phyloP scores from a whole-genome alignment of 2,329 filamentous ascomycete genomes.

The Exophiala mesophila region DNA sequence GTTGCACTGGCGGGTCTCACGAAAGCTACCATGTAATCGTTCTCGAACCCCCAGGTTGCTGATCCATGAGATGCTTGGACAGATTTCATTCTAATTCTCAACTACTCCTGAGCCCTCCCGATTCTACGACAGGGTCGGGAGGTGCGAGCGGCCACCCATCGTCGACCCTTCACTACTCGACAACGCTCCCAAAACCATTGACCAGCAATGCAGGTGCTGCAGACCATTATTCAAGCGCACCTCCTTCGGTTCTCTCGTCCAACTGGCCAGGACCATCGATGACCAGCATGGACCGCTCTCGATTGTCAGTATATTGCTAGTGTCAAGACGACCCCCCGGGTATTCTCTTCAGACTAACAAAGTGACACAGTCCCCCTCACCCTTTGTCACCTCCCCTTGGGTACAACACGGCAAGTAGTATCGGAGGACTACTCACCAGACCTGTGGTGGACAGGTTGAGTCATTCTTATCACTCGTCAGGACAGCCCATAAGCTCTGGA shows the following conservation, averaged over 20 bases:
- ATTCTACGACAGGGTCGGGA: conserved; percentile 53
- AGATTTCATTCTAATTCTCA: conserved; percentile 32
- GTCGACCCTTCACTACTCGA: conserved; percentile 45
- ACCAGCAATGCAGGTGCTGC: conserved; percentile 26
- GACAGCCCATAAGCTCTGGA: conserved; percentile 15
- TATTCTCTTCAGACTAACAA: too few species aligned
- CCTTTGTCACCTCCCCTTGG: conserved; percentile 22
- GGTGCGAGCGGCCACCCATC: conserved; percentile 50
- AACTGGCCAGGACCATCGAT: conserved; percentile 20
- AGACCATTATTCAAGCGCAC: conserved; percentile 22
- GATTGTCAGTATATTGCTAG: conserved; percentile 35
- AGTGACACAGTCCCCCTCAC: conserved; percentile 17
- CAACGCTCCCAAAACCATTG: conserved; percentile 36
- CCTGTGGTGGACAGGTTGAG: conserved; percentile 35
- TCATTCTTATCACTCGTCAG: conserved; percentile 12
- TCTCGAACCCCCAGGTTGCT: conserved; percentile 14
- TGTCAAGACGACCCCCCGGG: too few species aligned
- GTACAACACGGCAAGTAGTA: conserved; percentile 19
- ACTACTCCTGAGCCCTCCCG: conserved; percentile 47
- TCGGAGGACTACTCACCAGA: conserved; percentile 32
- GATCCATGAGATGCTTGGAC: conserved; percentile 9
- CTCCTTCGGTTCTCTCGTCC: conserved; percentile 26
- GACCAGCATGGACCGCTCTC: conserved; percentile 25
- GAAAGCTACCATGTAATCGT: conserved; percentile 11
- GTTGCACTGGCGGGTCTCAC: conserved; percentile 15